A percentile compares a stretch with the other conserved stretches of the same genome.
phyloP scores from a whole-genome alignment of 176 grass and related monocot species.

The Carex kokanica region DNA sequence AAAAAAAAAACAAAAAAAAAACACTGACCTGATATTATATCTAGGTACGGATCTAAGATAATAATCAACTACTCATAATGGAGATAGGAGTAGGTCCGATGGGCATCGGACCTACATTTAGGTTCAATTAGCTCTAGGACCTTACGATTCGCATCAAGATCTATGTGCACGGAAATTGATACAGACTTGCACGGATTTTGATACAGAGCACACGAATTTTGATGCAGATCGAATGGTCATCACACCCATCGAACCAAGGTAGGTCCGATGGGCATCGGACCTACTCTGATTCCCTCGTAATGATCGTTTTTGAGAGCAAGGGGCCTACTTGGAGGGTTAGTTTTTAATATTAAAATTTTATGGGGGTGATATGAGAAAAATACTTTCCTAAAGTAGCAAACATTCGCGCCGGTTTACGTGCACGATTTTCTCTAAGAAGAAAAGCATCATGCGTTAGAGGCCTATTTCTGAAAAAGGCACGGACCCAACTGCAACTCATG shows the following conservation, averaged over 20 bases:
- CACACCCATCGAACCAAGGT: no score
- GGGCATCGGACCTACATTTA: no score
- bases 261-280: no score
- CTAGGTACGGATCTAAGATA: not conserved
- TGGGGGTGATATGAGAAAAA: not conserved
- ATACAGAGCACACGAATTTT: no score
- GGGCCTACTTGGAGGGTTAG: not conserved
- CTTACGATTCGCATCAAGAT: no score
- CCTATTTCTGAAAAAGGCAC: constrained; percentile 10
- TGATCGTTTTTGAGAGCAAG: not conserved
- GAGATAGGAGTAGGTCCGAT: no score
- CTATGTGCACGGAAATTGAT: no score
- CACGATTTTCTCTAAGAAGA: not conserved
- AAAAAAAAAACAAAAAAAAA: not conserved
- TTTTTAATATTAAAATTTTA: not conserved
- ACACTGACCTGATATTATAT: not conserved
- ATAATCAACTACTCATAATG: constrained; percentile 7
- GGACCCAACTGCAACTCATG: constrained; percentile 5
- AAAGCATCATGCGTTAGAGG: constrained; percentile 17
- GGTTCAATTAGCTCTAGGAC: no score
- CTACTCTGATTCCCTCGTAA: no score
- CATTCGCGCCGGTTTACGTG: constrained; percentile 15
- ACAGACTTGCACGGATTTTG: no score
- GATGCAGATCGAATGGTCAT: no score
- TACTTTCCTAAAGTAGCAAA: constrained; percentile 20